Evolutionary conservation across 2,329 filamentous ascomycete genomes (phyloP), one percentile per base, ranked within the genome.

Genomic region (Hymenoscyphus albidus): DNA sequence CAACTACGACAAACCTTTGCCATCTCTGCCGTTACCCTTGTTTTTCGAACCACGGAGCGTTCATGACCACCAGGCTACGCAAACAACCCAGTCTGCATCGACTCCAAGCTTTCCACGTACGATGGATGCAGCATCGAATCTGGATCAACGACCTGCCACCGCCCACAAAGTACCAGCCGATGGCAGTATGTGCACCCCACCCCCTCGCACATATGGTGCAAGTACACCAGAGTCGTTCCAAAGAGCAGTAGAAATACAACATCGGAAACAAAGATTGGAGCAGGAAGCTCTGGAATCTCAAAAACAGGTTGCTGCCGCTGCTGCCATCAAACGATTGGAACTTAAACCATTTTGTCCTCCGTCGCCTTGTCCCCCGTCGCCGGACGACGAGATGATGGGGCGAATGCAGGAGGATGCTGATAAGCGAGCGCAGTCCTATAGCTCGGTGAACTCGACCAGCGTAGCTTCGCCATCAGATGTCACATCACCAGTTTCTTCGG

Each of bases 141-240:
- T 78, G 14, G 80, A 81, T 12, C 77, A 81, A 13, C 77, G 83
- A 57, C 82, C 83, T 1, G 72, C 77, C 40, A 83, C 82, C 5
- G 79, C 82, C 0, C 82, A 82, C 62, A 79, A 79, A 13, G 73
- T 76, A n/a, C 72, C 74, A 1, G 22, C n/a, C 48, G 79, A 80
- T 63, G 74, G 69, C 13, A 77, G 73, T 48, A 35, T 35, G 35
- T 35, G 22, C 48, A 77, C 76, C 2, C 75, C 76, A 6, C 69
- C 76, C 14, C 73, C 76, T 18, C 74, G 75, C 27, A 66, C 72
- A 1, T 78, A 78, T 64, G 78, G 77, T 31, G 73, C 76, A 0
- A 79, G 77, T 14, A 79, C 76, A 7, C 74, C 77, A 0, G 78
- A 79, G 64, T 78, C 78, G 1, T 78, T 79, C 64, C 70, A 74